Evolutionary conservation across 106 monocot genomes (phyloP), one percentile per base, ranked within the genome.

Genomic region (Dioscorea alata): DNA sequence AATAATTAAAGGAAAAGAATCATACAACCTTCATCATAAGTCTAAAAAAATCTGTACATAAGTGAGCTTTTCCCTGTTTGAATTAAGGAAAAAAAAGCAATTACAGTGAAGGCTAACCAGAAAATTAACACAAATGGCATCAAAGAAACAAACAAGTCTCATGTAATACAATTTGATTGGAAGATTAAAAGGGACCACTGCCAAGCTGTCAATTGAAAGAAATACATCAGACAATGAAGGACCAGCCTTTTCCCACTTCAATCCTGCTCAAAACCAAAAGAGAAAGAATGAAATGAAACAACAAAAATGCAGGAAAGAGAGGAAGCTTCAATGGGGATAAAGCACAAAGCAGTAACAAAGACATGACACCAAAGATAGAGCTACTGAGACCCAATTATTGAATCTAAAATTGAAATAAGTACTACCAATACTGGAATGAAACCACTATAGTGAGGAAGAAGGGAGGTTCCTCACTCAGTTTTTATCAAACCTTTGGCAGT

Each of bases 271-370:
- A 8, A 4, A 18, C 54, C 54, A 56, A 56, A 56, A 22, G 23
- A 59, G 22, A 59, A 21, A 28, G 28, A 28, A 28, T 28, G 28
- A 28, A 59, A 59, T 20, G 59, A 23, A 59, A 59, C 59, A 59
- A 59, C 23, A 12, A 19, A 59, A 59, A 59, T 28, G 3, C 28
- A 28, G 10, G 4, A 42, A 42, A 42, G 59, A 59, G 19, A 15
- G 19, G 54, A 59, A 59, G 59, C 59, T 23, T 59, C 59, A 59
- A 23, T 59, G 59, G 20, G 20, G 8, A 19, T 14, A 33, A 33
- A 42, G 63, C 35, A 64, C 63, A 64, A 34, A 64, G 32, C 19
- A 33, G 24, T 16, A 42, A 64, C 32, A 8, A 64, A 23, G 63
- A 64, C 32, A 34, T 34, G 33, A 33, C 24, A 64, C 63, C 63